Base-by-base conservation (phyloP, 2,329 filamentous ascomycete genomes). In the Ascomycota sp. region DNA sequence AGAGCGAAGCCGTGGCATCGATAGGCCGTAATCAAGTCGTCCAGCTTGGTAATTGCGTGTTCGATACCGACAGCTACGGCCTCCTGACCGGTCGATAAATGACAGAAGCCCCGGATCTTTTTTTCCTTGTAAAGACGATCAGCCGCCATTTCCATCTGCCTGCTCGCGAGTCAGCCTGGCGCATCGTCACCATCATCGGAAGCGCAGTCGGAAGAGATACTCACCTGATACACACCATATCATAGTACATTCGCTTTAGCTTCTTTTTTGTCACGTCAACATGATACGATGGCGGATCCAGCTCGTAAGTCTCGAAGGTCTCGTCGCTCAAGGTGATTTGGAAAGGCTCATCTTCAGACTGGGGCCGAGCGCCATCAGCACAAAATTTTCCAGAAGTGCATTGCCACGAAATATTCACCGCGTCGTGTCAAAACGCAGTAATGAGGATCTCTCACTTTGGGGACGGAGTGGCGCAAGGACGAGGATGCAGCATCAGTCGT, bases 81-180 rank as follows among this genome's bases (percentile, higher is more conserved):
- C 69, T 98, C 89, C 62, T 98, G 89, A 38, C 89, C 89, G 35
- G 79, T 92, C 35, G 89, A 95, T 58, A 98, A 62, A 63, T 98
- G 89, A 65, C 89, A 98, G 78, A 98, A 98, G 63, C 89, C 89
- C 47, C 89, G 80, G 47, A 98, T 95, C 71, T 98, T 95, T 77
- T 98, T 98, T 68, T 95, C 89, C 69, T 98, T 98, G 80, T 98
- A 98, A 50, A 98, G 67, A 53, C 86, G 74, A 55, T 98, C 89
- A 62, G 89, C 83, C 42, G 86, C 85, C 86, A 98, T 93, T 63
- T 98, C 89, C 89, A 98, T 93, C 57, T 92, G 89, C 62, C 85
- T 93, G 44, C 36, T 42, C 30, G 39, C 43, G 9, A 24, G 8
- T 11, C 20, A 7, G 13, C 26, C 10, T 27, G 9, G 20, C 17